Conservation (phyloP, 164 flowering plant species). For the Dillenia suffruticosa region DNA sequence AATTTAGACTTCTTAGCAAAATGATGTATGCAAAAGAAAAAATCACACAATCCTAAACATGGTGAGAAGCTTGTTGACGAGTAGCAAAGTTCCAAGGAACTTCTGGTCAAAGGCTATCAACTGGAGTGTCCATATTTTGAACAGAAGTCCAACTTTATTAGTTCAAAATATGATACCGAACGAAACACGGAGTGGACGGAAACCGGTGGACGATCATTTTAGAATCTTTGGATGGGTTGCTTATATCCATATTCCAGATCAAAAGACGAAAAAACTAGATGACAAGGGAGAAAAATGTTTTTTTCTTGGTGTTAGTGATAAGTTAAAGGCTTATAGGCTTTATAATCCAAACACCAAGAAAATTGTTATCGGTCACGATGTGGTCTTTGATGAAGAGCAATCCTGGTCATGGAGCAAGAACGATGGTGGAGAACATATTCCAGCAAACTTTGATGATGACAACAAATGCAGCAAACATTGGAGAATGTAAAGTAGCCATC, state of each 20-base stretch:
- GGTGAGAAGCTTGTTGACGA: conserved; percentile 11
- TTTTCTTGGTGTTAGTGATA: conserved; percentile 1
- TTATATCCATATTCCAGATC: conserved; percentile 2
- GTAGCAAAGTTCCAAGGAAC: background rate
- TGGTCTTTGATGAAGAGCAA: conserved; percentile 5
- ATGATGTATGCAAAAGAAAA: conserved; percentile 3
- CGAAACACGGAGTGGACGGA: background rate
- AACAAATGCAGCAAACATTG: background rate
- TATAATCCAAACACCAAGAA: conserved; percentile 7
- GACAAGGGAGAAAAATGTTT: conserved; percentile 5
- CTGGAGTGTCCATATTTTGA: conserved; percentile 7
- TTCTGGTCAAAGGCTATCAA: conserved; percentile 5
- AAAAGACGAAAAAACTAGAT: conserved; percentile 3
- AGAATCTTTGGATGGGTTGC: conserved; percentile 2
- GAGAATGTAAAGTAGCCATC: background rate
- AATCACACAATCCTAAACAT: conserved; percentile 5
- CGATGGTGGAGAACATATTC: background rate
- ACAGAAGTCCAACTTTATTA: conserved; percentile 1
- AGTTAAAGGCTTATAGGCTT: conserved; percentile 1
- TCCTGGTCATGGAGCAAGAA: background rate
- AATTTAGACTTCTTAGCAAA: background rate
- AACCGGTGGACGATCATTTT: conserved; percentile 1
- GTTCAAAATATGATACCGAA: conserved; percentile 2
- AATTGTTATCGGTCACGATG: background rate
- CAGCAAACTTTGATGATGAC: background rate